Conservation (phyloP, 257 asterid species). For the Nicotiana undulata region DNA sequence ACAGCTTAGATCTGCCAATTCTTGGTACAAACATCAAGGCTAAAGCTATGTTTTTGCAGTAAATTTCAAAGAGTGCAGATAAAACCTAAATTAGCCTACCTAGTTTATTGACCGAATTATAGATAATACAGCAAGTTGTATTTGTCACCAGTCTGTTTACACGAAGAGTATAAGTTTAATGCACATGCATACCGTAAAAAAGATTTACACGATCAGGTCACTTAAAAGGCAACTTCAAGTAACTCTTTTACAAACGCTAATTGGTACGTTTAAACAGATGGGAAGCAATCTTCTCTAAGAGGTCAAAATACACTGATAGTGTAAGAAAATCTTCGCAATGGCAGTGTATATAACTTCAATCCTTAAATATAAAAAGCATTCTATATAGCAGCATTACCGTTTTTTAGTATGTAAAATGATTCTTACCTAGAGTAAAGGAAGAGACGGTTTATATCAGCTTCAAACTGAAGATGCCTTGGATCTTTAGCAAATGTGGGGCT, state of each 20-base stretch:
- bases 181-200: no score
- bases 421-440: slow-evolving; percentile 79
- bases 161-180: background rate
- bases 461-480: slow-evolving; percentile 75
- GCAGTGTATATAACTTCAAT: no score
- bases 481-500: slow-evolving; percentile 68
- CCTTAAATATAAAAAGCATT: background rate
- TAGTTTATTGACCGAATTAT: background rate
- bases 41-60: background rate
- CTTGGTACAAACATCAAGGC: background rate
- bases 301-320: no score
- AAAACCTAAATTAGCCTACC: background rate
- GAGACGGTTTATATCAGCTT: slow-evolving; percentile 72
- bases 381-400: background rate
- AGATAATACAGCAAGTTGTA: background rate
- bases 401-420: background rate
- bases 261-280: no score
- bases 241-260: no score
- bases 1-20: background rate
- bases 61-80: background rate
- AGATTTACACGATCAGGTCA: no score
- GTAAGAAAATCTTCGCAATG: no score
- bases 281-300: no score
- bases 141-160: background rate
- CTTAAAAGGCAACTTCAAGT: no score